These are phyloP conservation scores for Avena eriantha DNA, from an alignment of 176 grass and related monocot species.

Conservation along the genomic window DNA sequence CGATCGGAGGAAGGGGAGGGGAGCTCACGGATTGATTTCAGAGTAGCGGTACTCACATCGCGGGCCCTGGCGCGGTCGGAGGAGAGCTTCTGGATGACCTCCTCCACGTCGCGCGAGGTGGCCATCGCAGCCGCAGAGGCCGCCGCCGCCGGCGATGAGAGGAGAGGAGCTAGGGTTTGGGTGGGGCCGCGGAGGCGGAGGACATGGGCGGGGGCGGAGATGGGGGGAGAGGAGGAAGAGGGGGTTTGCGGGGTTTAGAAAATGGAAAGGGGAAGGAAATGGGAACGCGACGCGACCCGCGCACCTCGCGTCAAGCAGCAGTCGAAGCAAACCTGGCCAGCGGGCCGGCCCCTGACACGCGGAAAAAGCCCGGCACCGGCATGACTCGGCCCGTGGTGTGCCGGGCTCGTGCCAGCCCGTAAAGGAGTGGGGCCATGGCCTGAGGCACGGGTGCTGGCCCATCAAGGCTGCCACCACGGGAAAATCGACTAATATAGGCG, in stretches of 20 bases:
- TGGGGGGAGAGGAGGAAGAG: not conserved
- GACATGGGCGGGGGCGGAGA: not conserved
- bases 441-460: too few species aligned
- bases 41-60: conserved; percentile 52
- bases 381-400: too few species aligned
- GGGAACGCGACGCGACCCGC: not conserved
- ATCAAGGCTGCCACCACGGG: too few species aligned
- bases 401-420: too few species aligned
- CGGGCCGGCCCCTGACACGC: too few species aligned
- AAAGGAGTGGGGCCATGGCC: too few species aligned
- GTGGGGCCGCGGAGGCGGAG: not conserved
- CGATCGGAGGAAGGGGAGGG: not conserved
- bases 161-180: conserved; percentile 38
- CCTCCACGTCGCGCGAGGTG: conserved; percentile 66
- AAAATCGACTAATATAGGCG: too few species aligned
- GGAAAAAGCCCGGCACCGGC: too few species aligned
- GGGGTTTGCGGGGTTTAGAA: not conserved
- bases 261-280: not conserved
- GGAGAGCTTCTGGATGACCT: conserved; percentile 78
- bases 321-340: too few species aligned
- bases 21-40: not conserved
- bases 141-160: not conserved
- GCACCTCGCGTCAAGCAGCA: not conserved
- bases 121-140: conserved; percentile 33
- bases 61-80: conserved; percentile 71